Percentiles rank a stretch among this genome's conserved stretches.
phyloP scores from a whole-genome alignment of 331 rosid species.

The Acacia concinna region DNA sequence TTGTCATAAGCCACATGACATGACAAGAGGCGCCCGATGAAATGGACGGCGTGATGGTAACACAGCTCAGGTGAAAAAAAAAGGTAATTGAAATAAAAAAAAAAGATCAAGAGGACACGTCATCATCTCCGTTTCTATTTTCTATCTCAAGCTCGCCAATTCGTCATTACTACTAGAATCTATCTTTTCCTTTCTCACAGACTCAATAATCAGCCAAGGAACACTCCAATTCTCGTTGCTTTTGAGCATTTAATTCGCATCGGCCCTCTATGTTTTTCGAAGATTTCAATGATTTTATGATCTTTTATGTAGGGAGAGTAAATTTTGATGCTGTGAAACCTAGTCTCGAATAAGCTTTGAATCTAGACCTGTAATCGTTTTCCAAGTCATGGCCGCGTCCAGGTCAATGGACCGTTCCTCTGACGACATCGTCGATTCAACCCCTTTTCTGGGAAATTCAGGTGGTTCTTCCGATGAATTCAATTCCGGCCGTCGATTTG shows the following conservation, averaged over 20 bases:
- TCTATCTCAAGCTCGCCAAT: not conserved
- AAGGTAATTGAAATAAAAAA: too few relatives aligned
- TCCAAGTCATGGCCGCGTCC: slow-evolving; percentile 58
- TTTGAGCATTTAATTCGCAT: not conserved
- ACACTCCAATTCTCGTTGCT: not conserved
- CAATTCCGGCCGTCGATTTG: slow-evolving; percentile 53
- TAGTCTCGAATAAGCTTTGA: slow-evolving; percentile 1
- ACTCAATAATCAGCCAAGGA: not conserved
- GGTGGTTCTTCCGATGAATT: slow-evolving; percentile 64
- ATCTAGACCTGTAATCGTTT: not conserved
- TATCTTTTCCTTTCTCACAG: too few relatives aligned
- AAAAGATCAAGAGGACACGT: not conserved
- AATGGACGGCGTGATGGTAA: not conserved
- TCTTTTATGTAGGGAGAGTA: not conserved
- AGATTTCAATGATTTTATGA: not conserved
- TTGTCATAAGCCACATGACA: too few relatives aligned
- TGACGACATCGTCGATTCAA: slow-evolving; percentile 63
- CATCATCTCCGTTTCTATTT: not conserved
- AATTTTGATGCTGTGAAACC: slow-evolving; percentile 20
- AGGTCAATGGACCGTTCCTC: slow-evolving; percentile 61
- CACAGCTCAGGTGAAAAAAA: not conserved
- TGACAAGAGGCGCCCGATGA: not conserved
- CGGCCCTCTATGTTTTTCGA: not conserved
- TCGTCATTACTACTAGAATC: not conserved
- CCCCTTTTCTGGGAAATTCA: slow-evolving; percentile 61